A percentile compares a stretch with the other conserved stretches of the same genome.
phyloP scores from a whole-genome alignment of 352 stramenopile genomes.

The Phytophthora nicotianae region DNA sequence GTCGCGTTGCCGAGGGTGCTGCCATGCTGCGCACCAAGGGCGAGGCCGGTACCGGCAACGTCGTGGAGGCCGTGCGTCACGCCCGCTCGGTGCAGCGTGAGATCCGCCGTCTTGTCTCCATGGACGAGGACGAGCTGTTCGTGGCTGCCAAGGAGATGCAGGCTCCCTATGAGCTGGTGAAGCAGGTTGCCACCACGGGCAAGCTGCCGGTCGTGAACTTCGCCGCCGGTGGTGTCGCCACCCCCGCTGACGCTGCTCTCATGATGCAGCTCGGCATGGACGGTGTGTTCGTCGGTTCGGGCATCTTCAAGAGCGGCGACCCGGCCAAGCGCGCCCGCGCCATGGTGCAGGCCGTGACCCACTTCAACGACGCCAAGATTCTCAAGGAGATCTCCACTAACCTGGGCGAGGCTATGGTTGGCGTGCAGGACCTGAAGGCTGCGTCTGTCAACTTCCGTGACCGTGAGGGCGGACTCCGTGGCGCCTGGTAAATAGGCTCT shows the following conservation, averaged over 20 bases:
- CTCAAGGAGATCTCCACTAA: conserved; percentile 96
- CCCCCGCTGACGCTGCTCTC: conserved; percentile 96
- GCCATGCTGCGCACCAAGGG: conserved; percentile 99
- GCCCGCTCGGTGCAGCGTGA: conserved; percentile 92
- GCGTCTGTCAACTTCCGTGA: conserved; percentile 98
- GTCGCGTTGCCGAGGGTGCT: conserved; percentile 94
- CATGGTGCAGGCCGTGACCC: conserved; percentile 97
- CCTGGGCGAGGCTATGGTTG: conserved; percentile 97
- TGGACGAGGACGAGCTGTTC: conserved; percentile 98
- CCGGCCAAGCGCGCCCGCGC: conserved; percentile 93
- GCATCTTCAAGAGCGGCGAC: conserved; percentile 98
- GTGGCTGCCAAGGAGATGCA: conserved; percentile 97
- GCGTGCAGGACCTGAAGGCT: conserved; percentile 96
- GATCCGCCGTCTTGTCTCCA: conserved; percentile 90
- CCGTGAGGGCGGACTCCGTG: conserved; percentile 90
- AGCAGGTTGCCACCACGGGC: conserved; percentile 92
- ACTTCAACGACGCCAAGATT: conserved; percentile 98
- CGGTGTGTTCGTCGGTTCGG: conserved; percentile 97
- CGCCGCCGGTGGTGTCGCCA: conserved; percentile 97
- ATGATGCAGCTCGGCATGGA: conserved; percentile 99
- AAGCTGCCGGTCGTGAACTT: conserved; percentile 98
- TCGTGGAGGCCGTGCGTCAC: conserved; percentile 98
- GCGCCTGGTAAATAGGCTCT: conserved; percentile 57
- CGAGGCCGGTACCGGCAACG: conserved; percentile 97
- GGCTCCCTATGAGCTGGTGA: conserved; percentile 93